Evolutionary conservation across 2,329 filamentous ascomycete genomes (phyloP).

Genomic region (Lecanicillium sp.): DNA sequence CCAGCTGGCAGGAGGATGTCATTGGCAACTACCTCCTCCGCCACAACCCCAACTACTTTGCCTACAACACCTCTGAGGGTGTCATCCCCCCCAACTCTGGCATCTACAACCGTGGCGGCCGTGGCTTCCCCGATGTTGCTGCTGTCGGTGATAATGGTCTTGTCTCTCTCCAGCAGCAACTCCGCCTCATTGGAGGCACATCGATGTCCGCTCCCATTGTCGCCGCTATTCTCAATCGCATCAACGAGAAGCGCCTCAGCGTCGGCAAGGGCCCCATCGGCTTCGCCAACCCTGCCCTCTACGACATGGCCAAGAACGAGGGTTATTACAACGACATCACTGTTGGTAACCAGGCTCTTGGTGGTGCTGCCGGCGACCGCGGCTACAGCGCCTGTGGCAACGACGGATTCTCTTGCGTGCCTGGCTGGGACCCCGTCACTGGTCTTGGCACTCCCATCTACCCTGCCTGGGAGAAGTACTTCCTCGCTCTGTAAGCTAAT

Average conservation of each 20-base stretch:
- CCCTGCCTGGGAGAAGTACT: conserved; percentile 9
- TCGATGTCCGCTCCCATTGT: conserved; percentile 24
- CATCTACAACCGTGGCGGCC: conserved; percentile 35
- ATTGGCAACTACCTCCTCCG: conserved; percentile 32
- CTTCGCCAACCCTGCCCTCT: conserved; percentile 30
- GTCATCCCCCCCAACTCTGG: conserved; percentile 31
- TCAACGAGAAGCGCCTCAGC: conserved; percentile 32
- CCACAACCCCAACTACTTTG: conserved; percentile 15
- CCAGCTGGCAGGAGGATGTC: conserved; percentile 38
- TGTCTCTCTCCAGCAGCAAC: conserved; percentile 36
- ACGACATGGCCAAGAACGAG: conserved; percentile 13
- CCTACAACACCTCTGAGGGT: conserved; percentile 29
- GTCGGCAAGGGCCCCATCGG: conserved; percentile 30
- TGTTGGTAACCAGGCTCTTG: conserved; percentile 18
- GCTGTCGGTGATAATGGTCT: conserved; percentile 39
- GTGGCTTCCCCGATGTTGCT: conserved; percentile 39
- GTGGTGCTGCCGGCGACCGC: conserved; percentile 2
- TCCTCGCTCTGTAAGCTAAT: not conserved
- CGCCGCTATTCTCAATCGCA: conserved; percentile 17
- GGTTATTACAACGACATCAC: conserved; percentile 21
- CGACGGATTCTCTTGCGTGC: conserved; percentile 20
- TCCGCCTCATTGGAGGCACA: conserved; percentile 42
- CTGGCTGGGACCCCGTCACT: conserved; percentile 25
- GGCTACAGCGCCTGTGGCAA: conserved; percentile 21
- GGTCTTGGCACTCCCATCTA: conserved; percentile 19